Evolutionary conservation across 805 yeast genomes (phyloP).

Genomic region (Ogataea methanolica): DNA sequence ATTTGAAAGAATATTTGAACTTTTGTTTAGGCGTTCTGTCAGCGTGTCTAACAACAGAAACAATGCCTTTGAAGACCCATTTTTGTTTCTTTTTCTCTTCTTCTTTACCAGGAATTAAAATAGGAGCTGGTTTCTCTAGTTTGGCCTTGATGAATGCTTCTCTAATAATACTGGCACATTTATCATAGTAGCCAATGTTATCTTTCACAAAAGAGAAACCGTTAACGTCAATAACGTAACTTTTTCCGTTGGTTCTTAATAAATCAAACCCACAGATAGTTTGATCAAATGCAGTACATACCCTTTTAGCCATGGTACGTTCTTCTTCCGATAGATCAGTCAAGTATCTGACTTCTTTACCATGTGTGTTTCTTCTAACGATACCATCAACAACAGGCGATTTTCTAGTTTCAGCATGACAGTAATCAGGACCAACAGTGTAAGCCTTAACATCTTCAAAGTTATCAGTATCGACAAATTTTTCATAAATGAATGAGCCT

Average conservation of each 20-base stretch:
- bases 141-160: conserved; percentile 66
- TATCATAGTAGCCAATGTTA: conserved; percentile 78
- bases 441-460: conserved; percentile 98
- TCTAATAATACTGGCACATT: conserved; percentile 72
- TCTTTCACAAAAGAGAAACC: conserved; percentile 98
- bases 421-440: conserved; percentile 85
- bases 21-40: conserved; percentile 98
- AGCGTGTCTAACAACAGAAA: conserved; percentile 90
- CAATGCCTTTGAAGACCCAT: conserved; percentile 95
- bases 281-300: conserved; percentile 76
- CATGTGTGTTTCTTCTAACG: conserved; percentile 94
- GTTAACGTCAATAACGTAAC: conserved; percentile 94
- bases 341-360: conserved; percentile 90
- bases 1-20: conserved; percentile 89
- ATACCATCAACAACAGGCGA: conserved; percentile 99
- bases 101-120: conserved; percentile 30
- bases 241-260: conserved; percentile 79
- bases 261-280: conserved; percentile 97
- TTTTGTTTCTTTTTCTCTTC: conserved; percentile 69
- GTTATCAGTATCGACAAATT: conserved; percentile 96
- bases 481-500: conserved; percentile 89
- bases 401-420: conserved; percentile 98
- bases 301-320: conserved; percentile 71
- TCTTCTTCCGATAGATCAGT: conserved; percentile 77
- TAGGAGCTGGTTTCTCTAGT: conserved; percentile 36